These are phyloP conservation scores for Amanita rimosa DNA, from an alignment of 768 basidiomycete species.

Conservation along the genomic window DNA sequence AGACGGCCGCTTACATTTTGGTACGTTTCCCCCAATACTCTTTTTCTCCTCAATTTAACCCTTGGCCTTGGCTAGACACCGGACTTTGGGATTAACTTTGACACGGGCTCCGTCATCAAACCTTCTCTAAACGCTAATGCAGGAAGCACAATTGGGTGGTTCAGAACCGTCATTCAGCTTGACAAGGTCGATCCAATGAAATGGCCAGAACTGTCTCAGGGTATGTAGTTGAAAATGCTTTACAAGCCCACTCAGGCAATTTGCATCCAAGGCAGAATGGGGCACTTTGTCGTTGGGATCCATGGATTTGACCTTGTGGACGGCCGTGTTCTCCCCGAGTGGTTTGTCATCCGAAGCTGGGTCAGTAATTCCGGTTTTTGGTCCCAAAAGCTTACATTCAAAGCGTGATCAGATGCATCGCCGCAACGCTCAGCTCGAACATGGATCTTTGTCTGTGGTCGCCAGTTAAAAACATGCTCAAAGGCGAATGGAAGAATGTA, in stretches of 20 bases:
- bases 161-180: conserved; percentile 60
- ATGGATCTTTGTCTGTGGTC: conserved; percentile 65
- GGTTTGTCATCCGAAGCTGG: conserved; percentile 47
- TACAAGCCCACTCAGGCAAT: background rate
- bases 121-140: conserved; percentile 23
- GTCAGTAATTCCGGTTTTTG: conserved; percentile 22
- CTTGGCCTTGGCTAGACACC: conserved; percentile 43
- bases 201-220: conserved; percentile 42
- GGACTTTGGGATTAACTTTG: conserved; percentile 60
- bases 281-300: conserved; percentile 58
- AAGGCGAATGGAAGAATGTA: conserved; percentile 65
- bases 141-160: conserved; percentile 43
- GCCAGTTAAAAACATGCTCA: conserved; percentile 53
- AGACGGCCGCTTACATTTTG: conserved; percentile 56
- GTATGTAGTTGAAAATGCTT: conserved; percentile 14
- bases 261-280: conserved; percentile 40
- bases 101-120: conserved; percentile 39
- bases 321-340: conserved; percentile 58
- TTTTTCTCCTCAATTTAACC: background rate
- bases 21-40: conserved; percentile 24
- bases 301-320: conserved; percentile 51
- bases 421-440: conserved; percentile 63
- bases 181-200: conserved; percentile 28
- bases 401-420: conserved; percentile 39
- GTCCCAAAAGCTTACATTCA: background rate